Base-by-base conservation (phyloP, 441 rosid species). In the Cnidoscolus chayamansa region DNA sequence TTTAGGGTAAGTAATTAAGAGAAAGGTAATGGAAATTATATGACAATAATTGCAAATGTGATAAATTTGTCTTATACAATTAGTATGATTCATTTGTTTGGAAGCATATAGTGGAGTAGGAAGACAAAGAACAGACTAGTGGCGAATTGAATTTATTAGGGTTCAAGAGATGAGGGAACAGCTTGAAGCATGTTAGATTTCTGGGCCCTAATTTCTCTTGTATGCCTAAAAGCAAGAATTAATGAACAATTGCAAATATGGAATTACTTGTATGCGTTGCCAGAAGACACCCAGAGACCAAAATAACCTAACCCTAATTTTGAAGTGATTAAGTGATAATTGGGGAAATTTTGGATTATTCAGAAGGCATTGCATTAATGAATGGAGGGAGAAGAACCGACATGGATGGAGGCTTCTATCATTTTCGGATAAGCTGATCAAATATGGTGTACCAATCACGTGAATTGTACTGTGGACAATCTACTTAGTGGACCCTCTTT, bases 371-470 rank as follows among this genome's bases (percentile, higher is more conserved):
- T 25, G 67, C 77, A 78, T 76, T 74, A 55, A 74, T 50, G 65
- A 69, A 65, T 69, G 81, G 61, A 64, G 65, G 78, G 78, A 31
- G 65, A 62, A 77, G 53, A 70, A 20, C 75, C 76, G 79, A 78
- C 84, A 79, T 5, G 16, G 32, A 68, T 75, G 72, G 82, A 67
- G 81, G 58, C 77, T 32, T 30, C 56, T 5, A 58, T 76, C 73
- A 48, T 61, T 77, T 76, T 73, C 74, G 30, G 80, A 73, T 75
- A 68, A 67, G 78, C 63, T 49, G 62, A 72, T 54, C 45, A 58
- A 67, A 63, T 71, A 32, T 32, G 37, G 30, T 64, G 72, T 45
- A 67, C 70, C 53, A 43, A 76, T 79, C 88, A 85, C 88, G 84
- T 85, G 88, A 78, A 74, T 50, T 67, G 62, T 68, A 68, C 74